Conservation (phyloP, 2,329 filamentous ascomycete genomes). For the Penicillium sp. region DNA sequence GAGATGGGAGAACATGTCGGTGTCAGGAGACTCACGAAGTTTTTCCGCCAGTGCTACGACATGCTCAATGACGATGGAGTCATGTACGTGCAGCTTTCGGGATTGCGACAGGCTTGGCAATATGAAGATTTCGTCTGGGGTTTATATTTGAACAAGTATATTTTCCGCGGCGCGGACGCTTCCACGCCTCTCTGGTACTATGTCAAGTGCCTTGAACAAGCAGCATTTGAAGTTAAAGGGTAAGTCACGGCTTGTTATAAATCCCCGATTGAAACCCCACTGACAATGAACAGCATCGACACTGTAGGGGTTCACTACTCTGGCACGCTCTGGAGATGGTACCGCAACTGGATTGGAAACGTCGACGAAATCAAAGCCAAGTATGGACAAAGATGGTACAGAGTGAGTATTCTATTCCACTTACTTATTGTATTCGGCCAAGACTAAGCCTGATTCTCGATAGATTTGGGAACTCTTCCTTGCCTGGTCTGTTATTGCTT, state of each 20-base stretch:
- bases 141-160: conserved; percentile 94
- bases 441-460: conserved; percentile 7
- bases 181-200: conserved; percentile 83
- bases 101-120: conserved; percentile 84
- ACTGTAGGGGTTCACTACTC: conserved; percentile 91
- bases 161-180: conserved; percentile 89
- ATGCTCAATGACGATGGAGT: conserved; percentile 90
- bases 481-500: conserved; percentile 74
- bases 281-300: conserved; percentile 58
- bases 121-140: conserved; percentile 93
- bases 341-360: conserved; percentile 91
- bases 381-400: conserved; percentile 86
- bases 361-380: conserved; percentile 80
- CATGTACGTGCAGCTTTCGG: conserved; percentile 87
- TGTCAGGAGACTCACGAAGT: conserved; percentile 74
- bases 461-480: conserved; percentile 84
- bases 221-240: conserved; percentile 80
- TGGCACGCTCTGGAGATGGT: conserved; percentile 89
- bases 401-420: conserved; percentile 63
- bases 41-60: conserved; percentile 78
- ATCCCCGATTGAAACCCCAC: background rate
- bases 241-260: conserved; percentile 11
- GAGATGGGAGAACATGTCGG: conserved; percentile 96
- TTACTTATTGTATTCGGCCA: background rate
- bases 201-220: conserved; percentile 73